Conservation (phyloP, 2,329 filamentous ascomycete species). For the Alternaria tenuissima region DNA sequence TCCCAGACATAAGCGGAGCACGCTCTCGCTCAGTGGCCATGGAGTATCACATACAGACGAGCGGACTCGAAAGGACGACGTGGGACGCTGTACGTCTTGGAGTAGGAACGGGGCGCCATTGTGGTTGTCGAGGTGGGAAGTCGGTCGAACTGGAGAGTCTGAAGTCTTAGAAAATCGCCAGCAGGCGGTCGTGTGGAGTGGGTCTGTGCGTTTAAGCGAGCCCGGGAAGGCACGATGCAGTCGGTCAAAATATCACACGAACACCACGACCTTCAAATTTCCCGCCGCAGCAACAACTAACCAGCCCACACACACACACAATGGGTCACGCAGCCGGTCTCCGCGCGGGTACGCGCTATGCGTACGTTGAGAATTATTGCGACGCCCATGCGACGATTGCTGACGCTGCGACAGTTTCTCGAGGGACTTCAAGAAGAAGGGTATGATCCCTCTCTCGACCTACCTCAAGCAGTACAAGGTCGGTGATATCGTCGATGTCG, state of each 20-base stretch:
- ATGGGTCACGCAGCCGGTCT: slow-evolving; percentile 64
- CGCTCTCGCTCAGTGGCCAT: slow-evolving; percentile 98
- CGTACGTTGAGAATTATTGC: slow-evolving; percentile 35
- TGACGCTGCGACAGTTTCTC: slow-evolving; percentile 67
- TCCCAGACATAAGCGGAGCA: slow-evolving; percentile 97
- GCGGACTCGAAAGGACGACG: slow-evolving; percentile 98
- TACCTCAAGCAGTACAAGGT: slow-evolving; percentile 97
- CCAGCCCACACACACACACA: slow-evolving; percentile 46
- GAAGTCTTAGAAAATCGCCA: too few species aligned
- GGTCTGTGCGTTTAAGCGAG: too few species aligned
- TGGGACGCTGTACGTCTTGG: slow-evolving; percentile 99
- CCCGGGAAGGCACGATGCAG: slow-evolving; percentile 4
- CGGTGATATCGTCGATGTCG: slow-evolving; percentile 98
- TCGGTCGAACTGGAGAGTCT: too few species aligned
- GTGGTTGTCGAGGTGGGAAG: slow-evolving; percentile 40
- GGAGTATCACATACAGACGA: slow-evolving; percentile 89
- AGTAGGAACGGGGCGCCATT: slow-evolving; percentile 74
- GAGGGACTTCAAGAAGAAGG: slow-evolving; percentile 93
- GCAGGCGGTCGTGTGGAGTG: too few species aligned
- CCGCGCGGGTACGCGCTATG: slow-evolving; percentile 54
- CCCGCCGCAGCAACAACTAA: slow-evolving; percentile 15
- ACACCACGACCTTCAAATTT: neutral
- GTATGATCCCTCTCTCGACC: slow-evolving; percentile 90
- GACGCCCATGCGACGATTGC: slow-evolving; percentile 19
- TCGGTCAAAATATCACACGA: slow-evolving; percentile 16